These are phyloP conservation scores for Gossypium lobatum DNA, from an alignment of 441 rosid species.

Conservation along the genomic window DNA sequence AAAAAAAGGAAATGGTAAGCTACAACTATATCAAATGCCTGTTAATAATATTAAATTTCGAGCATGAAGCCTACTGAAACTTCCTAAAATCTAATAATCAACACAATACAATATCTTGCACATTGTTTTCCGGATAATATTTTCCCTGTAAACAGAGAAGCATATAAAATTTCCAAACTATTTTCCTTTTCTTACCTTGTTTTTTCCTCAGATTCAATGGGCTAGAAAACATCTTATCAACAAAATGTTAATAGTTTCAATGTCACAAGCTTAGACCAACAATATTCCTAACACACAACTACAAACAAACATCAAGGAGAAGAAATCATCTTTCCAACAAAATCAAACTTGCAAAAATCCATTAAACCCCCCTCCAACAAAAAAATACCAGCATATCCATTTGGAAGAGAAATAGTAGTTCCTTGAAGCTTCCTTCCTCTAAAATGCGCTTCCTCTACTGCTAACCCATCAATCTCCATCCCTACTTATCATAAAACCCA, in stretches of 20 bases:
- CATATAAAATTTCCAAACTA: neutral
- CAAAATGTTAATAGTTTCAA: neutral
- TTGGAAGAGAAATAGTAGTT: neutral
- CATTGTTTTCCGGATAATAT: neutral
- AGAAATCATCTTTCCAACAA: neutral
- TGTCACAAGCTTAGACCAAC: neutral
- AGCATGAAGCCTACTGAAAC: neutral
- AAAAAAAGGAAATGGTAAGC: neutral
- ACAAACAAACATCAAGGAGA: neutral
- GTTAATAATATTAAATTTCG: neutral
- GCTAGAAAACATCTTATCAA: neutral
- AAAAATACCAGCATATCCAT: neutral
- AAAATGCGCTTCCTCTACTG: conserved; percentile 63
- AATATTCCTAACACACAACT: neutral
- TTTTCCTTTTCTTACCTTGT: no score
- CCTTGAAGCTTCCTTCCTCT: conserved; percentile 31
- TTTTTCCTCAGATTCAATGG: neutral
- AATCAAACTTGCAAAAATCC: neutral
- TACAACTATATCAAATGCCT: neutral
- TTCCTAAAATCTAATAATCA: neutral
- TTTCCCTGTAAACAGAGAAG: neutral
- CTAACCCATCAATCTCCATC: conserved; percentile 53
- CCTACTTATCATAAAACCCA: conserved; percentile 23
- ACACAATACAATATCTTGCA: neutral
- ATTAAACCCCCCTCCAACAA: no score